Conservation (phyloP, 2,329 filamentous ascomycete species). For the Didymella sp. region DNA sequence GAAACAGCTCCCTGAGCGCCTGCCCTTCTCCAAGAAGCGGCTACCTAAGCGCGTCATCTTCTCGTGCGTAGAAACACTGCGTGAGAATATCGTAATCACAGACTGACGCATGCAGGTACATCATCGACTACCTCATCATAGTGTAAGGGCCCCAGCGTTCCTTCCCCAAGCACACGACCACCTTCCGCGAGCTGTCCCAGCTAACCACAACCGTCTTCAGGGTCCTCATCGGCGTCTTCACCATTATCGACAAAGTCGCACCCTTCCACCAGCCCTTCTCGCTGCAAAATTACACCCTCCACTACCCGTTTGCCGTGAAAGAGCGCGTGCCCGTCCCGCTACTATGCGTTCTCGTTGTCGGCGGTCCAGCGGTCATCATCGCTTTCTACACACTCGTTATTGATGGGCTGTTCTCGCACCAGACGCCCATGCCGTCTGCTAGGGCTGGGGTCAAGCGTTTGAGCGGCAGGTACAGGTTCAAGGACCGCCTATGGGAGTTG, state of each 20-base stretch:
- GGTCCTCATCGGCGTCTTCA: conserved; percentile 59
- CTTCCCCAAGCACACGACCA: conserved; percentile 42
- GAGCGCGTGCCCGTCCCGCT: conserved; percentile 61
- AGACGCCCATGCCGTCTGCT: conserved; percentile 39
- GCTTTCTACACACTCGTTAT: conserved; percentile 63
- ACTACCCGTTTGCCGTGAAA: conserved; percentile 64
- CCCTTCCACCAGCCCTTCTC: conserved; percentile 66
- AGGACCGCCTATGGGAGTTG: conserved; percentile 67
- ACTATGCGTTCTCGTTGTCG: conserved; percentile 58
- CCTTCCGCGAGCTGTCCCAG: conserved; percentile 30
- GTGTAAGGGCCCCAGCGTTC: conserved; percentile 52
- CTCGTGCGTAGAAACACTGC: conserved; percentile 53
- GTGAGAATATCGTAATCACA: background rate
- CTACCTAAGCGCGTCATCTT: conserved; percentile 59
- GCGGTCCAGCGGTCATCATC: conserved; percentile 60
- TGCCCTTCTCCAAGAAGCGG: conserved; percentile 62
- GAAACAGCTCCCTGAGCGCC: conserved; percentile 53
- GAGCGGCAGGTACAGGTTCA: conserved; percentile 58
- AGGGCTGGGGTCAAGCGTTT: conserved; percentile 43
- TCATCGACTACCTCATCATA: conserved; percentile 66
- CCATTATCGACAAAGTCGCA: conserved; percentile 60
- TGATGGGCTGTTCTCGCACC: conserved; percentile 65
- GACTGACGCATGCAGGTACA: conserved; percentile 55
- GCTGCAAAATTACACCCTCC: conserved; percentile 62
- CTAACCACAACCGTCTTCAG: conserved; percentile 47